Conservation (phyloP, 345 rosid species). For the Hypericum androsaemum region DNA sequence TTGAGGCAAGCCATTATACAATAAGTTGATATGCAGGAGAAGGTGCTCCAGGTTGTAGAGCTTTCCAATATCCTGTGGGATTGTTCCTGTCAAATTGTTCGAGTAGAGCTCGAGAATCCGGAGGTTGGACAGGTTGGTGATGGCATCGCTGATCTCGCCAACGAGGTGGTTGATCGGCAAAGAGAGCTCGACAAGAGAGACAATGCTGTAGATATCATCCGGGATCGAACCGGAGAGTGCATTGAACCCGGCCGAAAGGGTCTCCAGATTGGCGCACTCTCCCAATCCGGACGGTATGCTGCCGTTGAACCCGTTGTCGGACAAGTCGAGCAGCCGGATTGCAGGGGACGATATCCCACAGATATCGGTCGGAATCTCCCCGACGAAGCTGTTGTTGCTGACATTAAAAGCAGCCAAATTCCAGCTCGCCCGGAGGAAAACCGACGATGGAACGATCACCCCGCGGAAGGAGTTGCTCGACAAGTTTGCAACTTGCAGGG, state of each 20-base stretch:
- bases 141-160: background rate
- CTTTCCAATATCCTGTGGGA: conserved; percentile 10
- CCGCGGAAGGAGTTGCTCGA: conserved; percentile 71
- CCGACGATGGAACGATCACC: conserved; percentile 14
- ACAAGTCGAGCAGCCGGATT: conserved; percentile 9
- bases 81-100: conserved; percentile 5
- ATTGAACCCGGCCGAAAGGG: conserved; percentile 14
- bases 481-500: conserved; percentile 40
- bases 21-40: conserved; percentile 4
- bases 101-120: conserved; percentile 5
- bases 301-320: conserved; percentile 5
- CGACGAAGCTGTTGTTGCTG: conserved; percentile 68
- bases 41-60: conserved; percentile 5
- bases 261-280: conserved; percentile 5
- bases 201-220: background rate
- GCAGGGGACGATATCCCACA: background rate
- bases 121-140: conserved; percentile 4
- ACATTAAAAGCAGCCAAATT: conserved; percentile 52
- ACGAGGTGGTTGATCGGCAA: conserved; percentile 5
- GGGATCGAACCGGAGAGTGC: conserved; percentile 5
- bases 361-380: conserved; percentile 12
- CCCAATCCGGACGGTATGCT: background rate
- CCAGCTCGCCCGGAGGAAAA: conserved; percentile 38
- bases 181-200: background rate
- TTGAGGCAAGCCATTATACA: conserved; percentile 6